Base-by-base conservation (phyloP, 2,329 filamentous ascomycete genomes). In the Nannizziopsis barbatae region DNA sequence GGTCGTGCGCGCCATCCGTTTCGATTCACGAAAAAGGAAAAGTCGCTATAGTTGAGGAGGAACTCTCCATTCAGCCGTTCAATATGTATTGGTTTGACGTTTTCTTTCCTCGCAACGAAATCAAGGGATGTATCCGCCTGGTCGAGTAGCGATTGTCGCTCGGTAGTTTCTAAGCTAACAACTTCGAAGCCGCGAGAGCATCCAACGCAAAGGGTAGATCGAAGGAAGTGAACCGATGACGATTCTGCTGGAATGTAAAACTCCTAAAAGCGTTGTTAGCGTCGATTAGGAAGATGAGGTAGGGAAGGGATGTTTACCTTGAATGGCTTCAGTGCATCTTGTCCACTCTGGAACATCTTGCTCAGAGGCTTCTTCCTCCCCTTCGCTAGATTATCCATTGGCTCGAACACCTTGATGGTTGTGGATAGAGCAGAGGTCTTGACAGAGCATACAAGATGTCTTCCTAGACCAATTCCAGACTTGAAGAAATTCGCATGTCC, bases 401-500 rank as follows among this genome's bases (percentile, higher is more conserved):
- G 92, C 69, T 98, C 90, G 67, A 87, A 96, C n/a, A 96, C 92
- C 69, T 96, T 96, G 73, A 98, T 95, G 1, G 90, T 96, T 11
- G 87, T 94, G 45, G 87, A 95, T 30, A 96, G 73, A 2, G 89
- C 86, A 14, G 85, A 90, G 36, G 87, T 94, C 72, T 95, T 96
- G 60, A 96, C 92, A 57, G 87, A 93, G 69, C 90, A 96, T 27
- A 98, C 92, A 47, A 98, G 75, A 63, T 96, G 92, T 53, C 92
- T 80, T 31, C 92, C 89, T 51, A 95, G 76, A 62, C 92, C 96
- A 60, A 95, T 93, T 35, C 92, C 92, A 14, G 88, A 85, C 69
- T 93, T 95, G 80, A 98, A 98, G 72, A 96, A 98, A 66, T 90
- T 95, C 67, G 90, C 93, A 68, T 95, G 89, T 59, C 86, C 94